Evolutionary conservation across 2,329 filamentous ascomycete genomes (phyloP).

Genomic region (Microsporum audouinii): DNA sequence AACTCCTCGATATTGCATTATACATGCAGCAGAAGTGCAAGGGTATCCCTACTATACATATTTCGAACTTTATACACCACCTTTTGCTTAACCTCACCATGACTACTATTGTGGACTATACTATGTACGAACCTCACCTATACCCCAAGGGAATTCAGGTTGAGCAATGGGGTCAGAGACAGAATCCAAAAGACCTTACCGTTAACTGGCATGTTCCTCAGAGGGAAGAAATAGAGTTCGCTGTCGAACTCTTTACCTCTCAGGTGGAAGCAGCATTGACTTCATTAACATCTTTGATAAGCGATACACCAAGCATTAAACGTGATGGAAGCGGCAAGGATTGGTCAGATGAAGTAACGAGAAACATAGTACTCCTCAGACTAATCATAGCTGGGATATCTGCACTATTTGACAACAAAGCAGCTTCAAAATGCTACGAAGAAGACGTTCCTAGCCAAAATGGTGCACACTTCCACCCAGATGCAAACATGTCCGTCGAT

Average conservation of each 20-base stretch:
- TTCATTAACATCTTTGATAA: conserved; percentile 67
- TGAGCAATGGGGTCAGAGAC: conserved; percentile 72
- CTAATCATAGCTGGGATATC: conserved; percentile 86
- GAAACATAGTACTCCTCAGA: conserved; percentile 75
- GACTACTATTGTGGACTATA: conserved; percentile 84
- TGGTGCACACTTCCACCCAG: conserved; percentile 37
- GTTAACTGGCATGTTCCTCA: conserved; percentile 86
- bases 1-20: conserved; percentile 78
- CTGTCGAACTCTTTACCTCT: conserved; percentile 74
- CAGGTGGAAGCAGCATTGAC: conserved; percentile 67
- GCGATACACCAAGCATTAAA: conserved; percentile 68
- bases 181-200: conserved; percentile 61
- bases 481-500: conserved; percentile 26
- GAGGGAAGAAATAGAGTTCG: conserved; percentile 71
- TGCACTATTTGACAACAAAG: conserved; percentile 71
- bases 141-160: conserved; percentile 60
- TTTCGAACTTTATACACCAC: conserved; percentile 97
- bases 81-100: conserved; percentile 86
- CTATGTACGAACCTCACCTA: conserved; percentile 70
- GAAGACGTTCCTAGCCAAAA: conserved; percentile 29
- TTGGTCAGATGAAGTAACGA: conserved; percentile 93
- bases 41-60: conserved; percentile 85
- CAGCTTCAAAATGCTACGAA: conserved; percentile 47
- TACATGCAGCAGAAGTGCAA: conserved; percentile 97
- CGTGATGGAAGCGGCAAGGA: conserved; percentile 94